Percentiles rank a stretch among this genome's conserved stretches.
phyloP scores from a whole-genome alignment of 768 basidiomycete genomes.

The Cubamyces sp. region DNA sequence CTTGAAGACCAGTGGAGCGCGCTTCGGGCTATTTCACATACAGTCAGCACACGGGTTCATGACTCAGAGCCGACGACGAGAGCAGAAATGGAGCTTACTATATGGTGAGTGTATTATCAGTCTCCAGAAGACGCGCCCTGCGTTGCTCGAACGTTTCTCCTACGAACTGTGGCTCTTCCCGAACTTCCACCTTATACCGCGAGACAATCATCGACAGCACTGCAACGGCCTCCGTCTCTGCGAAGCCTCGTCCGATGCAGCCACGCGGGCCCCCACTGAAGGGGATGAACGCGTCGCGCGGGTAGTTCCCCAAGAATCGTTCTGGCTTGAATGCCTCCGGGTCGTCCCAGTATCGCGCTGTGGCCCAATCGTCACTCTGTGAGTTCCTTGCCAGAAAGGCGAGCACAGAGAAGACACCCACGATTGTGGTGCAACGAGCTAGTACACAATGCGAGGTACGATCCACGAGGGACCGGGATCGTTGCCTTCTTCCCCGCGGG shows the following conservation, averaged over 20 bases:
- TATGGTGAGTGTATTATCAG: conserved; percentile 44
- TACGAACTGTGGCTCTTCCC: conserved; percentile 53
- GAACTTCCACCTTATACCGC: conserved; percentile 50
- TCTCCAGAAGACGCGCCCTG: conserved; percentile 45
- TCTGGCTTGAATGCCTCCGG: conserved; percentile 42
- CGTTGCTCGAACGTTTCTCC: conserved; percentile 50
- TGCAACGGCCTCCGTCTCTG: conserved; percentile 55
- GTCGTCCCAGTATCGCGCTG: conserved; percentile 45
- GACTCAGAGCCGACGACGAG: too few species aligned
- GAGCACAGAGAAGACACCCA: conserved; percentile 17
- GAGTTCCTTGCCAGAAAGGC: neutral
- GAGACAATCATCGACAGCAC: conserved; percentile 42
- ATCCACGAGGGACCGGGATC: conserved; percentile 32
- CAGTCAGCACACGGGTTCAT: neutral
- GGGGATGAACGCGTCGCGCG: conserved; percentile 56
- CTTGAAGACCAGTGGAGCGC: conserved; percentile 41
- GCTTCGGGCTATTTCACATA: conserved; percentile 33
- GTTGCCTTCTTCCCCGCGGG: conserved; percentile 27
- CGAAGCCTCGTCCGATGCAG: conserved; percentile 52
- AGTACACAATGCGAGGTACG: conserved; percentile 25
- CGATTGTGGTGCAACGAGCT: conserved; percentile 37
- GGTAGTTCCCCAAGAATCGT: conserved; percentile 58
- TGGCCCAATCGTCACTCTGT: neutral
- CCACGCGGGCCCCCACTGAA: conserved; percentile 53
- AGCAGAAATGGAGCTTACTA: conserved; percentile 42